Percentiles rank a stretch among this genome's conserved stretches.
Conservation (phyloP, 2,329 filamentous ascomycete species). For the Penicillium sp. region DNA sequence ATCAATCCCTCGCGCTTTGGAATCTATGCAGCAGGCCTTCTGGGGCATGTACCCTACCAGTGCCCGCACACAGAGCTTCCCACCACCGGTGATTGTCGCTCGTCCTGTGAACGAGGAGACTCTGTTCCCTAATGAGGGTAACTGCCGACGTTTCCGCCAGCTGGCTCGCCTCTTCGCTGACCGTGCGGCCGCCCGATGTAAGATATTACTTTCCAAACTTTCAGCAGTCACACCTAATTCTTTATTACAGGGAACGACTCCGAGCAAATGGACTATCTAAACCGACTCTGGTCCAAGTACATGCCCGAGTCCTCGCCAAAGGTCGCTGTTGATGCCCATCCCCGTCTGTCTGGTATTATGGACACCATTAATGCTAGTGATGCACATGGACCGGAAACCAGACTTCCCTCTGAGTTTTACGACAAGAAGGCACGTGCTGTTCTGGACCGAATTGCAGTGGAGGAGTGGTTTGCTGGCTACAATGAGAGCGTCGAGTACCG, state of each 20-base stretch:
- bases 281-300: conserved; percentile 74
- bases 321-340: conserved; percentile 80
- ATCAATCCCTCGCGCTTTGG: conserved; percentile 71
- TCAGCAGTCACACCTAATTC: conserved; percentile 1
- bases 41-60: conserved; percentile 69
- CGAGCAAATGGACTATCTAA: conserved; percentile 81
- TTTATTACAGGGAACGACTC: conserved; percentile 60
- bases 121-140: conserved; percentile 74
- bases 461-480: conserved; percentile 94
- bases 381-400: conserved; percentile 78
- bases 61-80: conserved; percentile 53
- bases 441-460: conserved; percentile 71
- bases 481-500: conserved; percentile 82
- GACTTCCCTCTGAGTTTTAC: conserved; percentile 83
- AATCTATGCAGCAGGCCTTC: conserved; percentile 75
- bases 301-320: conserved; percentile 71
- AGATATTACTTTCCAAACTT: background rate
- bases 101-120: conserved; percentile 71
- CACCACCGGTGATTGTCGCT: conserved; percentile 65
- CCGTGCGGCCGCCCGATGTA: conserved; percentile 67
- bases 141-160: conserved; percentile 70
- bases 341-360: conserved; percentile 85
- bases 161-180: conserved; percentile 70
- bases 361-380: conserved; percentile 88
- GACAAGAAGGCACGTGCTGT: conserved; percentile 69